Percentiles rank a stretch among this genome's conserved stretches.
Evolutionary conservation across 2,329 filamentous ascomycete species (phyloP).

Genomic region (Alternaria tenuissima): DNA sequence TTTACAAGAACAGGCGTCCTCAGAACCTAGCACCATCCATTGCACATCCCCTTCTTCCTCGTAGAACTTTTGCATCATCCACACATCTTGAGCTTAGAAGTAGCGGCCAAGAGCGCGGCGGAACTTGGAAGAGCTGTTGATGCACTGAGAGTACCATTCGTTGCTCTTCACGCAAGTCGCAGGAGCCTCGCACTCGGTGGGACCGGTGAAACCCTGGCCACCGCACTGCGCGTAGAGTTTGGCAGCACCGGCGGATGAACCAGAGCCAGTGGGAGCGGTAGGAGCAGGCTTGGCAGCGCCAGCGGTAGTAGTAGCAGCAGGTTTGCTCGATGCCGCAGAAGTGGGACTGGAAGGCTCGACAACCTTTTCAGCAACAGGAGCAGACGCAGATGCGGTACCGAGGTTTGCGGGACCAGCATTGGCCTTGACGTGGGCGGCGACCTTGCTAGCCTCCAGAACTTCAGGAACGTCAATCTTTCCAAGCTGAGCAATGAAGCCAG

Average conservation of each 20-base stretch:
- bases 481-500: constrained; percentile 24
- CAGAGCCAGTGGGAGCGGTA: not conserved
- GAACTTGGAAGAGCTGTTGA: constrained; percentile 20
- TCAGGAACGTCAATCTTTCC: constrained; percentile 22
- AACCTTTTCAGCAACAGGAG: not conserved
- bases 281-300: not conserved
- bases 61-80: rapidly evolving
- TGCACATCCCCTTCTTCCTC: rapidly evolving
- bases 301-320: not conserved
- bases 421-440: constrained; percentile 32
- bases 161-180: constrained; percentile 49
- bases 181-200: constrained; percentile 48
- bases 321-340: too few species aligned
- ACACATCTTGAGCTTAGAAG: not conserved
- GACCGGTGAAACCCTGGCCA: constrained; percentile 51
- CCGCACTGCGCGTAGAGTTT: constrained; percentile 51
- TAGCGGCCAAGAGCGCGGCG: constrained; percentile 9
- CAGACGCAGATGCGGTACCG: constrained; percentile 10
- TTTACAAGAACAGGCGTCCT: not conserved
- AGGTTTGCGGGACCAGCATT: constrained; percentile 32
- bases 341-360: not conserved
- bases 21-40: not conserved
- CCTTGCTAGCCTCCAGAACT: constrained; percentile 23
- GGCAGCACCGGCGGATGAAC: constrained; percentile 7
- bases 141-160: constrained; percentile 55